Evolutionary conservation across 2,329 filamentous ascomycete genomes (phyloP), one percentile per base, ranked within the genome.

Genomic region (Fusarium falciforme): DNA sequence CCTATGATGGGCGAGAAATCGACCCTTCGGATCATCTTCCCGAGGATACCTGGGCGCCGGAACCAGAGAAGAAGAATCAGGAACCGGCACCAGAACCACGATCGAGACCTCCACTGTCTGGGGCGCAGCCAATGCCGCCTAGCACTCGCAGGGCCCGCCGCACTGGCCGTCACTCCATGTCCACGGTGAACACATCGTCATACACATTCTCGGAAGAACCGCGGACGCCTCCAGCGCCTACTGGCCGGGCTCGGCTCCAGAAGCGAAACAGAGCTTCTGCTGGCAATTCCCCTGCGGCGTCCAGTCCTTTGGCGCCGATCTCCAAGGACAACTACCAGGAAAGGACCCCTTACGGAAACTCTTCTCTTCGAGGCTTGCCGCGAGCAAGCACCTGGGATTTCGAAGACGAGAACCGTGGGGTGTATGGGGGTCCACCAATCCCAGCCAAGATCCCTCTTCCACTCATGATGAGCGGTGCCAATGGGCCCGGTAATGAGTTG

Each of bases 11-110:
- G 8, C 88, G 92, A 64, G 92, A 94, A 77, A 89, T 96, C 64
- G 93, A 96, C 78, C 93, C 93, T 1, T 94, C 93, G 1, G 93
- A 96, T 80, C 93, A 95, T 79, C 86, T 95, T 16, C 93, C 93
- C 0, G 89, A 94, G 79, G 91, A 93, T 64, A 90, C 90, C 2
- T 95, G 93, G 93, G 93, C 93, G 2, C 93, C 93, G 0, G 93
- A 95, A 77, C 93, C 93, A 0, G 92, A 93, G 75, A 87, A 88
- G 2, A 82, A 82, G 69, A 72, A 79, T 3, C 69, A 76, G 29
- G 79, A 79, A 59, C 68, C 78, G 20, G 75, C 79, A 1, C 70
- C 78, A 64, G 80, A 84, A 60, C 64, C 80, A 36, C 80, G 79
- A 27, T 80, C 84, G 7, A 84, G 89, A 35, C 85, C 87, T 8